phyloP scores from a whole-genome alignment of 345 rosid genomes.

The Excoecaria cochinchinensis region DNA sequence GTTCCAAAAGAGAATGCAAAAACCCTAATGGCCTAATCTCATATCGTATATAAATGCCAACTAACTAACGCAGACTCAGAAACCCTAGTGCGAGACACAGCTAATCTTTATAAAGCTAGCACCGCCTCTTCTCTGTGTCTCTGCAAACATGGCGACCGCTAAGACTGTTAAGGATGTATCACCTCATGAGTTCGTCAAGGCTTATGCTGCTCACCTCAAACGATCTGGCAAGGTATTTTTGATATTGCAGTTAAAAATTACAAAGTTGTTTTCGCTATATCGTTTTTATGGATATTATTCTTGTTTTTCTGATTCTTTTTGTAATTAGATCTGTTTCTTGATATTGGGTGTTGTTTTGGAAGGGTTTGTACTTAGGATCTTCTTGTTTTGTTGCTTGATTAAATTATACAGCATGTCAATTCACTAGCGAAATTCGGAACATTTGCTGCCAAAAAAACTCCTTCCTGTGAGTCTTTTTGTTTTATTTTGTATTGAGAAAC shows the following conservation, averaged over 20 bases:
- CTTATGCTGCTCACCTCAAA: constrained; percentile 85
- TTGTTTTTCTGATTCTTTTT: background rate
- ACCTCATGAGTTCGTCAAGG: constrained; percentile 85
- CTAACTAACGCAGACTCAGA: background rate
- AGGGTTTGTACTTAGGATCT: background rate
- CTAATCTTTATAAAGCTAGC: background rate
- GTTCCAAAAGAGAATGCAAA: background rate
- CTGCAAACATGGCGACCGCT: constrained; percentile 36
- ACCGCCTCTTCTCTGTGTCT: background rate
- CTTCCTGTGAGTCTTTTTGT: too few species aligned
- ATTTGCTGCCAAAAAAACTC: too few species aligned
- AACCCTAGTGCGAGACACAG: background rate
- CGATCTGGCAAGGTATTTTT: constrained; percentile 81
- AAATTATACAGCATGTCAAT: too few species aligned
- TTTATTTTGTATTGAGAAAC: too few species aligned
- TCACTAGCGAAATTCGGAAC: too few species aligned
- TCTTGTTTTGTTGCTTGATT: background rate
- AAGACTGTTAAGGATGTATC: constrained; percentile 82
- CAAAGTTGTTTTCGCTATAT: background rate
- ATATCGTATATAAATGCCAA: background rate
- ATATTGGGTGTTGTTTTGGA: background rate
- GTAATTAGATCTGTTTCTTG: constrained; percentile 10
- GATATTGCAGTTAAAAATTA: background rate
- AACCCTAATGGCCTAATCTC: background rate
- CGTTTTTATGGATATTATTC: background rate